Evolutionary conservation across 2,329 filamentous ascomycete genomes (phyloP).

Genomic region (Ophiostoma fasciatum): DNA sequence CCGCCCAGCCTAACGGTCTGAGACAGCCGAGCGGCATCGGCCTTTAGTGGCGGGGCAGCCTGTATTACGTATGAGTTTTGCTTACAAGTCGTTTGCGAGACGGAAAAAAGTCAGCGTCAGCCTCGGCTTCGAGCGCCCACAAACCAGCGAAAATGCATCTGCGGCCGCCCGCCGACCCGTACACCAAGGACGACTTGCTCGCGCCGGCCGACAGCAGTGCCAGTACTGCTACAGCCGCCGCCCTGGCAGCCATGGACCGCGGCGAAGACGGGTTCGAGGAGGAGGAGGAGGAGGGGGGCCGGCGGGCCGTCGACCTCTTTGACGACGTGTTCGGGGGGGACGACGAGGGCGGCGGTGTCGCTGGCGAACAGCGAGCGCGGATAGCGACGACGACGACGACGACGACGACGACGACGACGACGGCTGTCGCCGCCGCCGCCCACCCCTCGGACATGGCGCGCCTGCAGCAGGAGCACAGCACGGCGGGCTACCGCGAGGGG

Average conservation of each 20-base stretch:
- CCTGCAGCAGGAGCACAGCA: constrained; percentile 62
- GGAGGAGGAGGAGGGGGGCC: not conserved
- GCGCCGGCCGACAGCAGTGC: not conserved
- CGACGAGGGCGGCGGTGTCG: not conserved
- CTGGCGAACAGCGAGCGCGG: not conserved
- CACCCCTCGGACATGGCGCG: constrained; percentile 54
- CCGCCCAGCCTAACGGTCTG: too few species aligned
- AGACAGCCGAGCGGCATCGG: too few species aligned
- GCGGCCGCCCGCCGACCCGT: constrained; percentile 7
- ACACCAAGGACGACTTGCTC: constrained; percentile 8
- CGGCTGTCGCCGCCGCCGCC: constrained; percentile 3
- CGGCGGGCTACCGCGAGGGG: constrained; percentile 82
- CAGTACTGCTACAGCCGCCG: not conserved
- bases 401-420: not conserved
- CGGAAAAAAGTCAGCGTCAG: too few species aligned
- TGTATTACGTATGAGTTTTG: too few species aligned
- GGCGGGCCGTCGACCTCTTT: constrained; percentile 5
- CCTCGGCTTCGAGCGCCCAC: too few species aligned
- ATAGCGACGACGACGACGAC: not conserved
- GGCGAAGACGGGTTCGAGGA: not conserved
- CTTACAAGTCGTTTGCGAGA: too few species aligned
- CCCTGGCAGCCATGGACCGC: not conserved
- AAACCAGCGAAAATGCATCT: constrained; percentile 10
- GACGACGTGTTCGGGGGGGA: constrained; percentile 13
- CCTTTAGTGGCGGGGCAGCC: too few species aligned